Conservation (phyloP, 2,329 filamentous ascomycete genomes). For the Verticillium isaacii region DNA sequence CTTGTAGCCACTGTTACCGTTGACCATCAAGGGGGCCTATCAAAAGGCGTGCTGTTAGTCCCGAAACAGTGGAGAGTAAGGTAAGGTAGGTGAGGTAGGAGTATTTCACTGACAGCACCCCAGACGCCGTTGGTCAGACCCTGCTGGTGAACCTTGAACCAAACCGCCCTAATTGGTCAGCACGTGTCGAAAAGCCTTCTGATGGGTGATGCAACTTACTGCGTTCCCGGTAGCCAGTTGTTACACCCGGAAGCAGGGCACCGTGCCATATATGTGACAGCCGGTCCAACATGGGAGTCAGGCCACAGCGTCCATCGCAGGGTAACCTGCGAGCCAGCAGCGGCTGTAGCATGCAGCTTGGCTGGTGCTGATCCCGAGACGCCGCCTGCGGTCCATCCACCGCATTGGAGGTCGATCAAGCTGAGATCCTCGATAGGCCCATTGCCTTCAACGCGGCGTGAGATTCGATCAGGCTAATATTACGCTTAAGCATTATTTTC, state of each 20-base stretch:
- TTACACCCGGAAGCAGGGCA: constrained; percentile 50
- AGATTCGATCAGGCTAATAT: constrained; percentile 29
- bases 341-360: constrained; percentile 45
- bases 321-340: constrained; percentile 48
- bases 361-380: constrained; percentile 45
- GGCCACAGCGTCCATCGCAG: constrained; percentile 51
- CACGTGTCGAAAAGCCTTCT: not conserved
- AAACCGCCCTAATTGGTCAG: constrained; percentile 33
- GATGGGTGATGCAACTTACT: constrained; percentile 22
- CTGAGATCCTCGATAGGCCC: constrained; percentile 51
- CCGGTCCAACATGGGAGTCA: constrained; percentile 46
- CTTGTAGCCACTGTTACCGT: constrained; percentile 33
- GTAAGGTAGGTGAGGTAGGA: too few species aligned
- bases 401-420: constrained; percentile 51
- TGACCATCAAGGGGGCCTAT: constrained; percentile 35
- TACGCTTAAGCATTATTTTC: not conserved
- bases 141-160: constrained; percentile 50
- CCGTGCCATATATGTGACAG: constrained; percentile 55
- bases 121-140: constrained; percentile 44
- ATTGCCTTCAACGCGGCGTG: constrained; percentile 53
- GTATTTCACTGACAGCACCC: constrained; percentile 29
- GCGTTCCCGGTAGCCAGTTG: constrained; percentile 36
- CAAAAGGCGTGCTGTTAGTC: too few species aligned
- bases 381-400: constrained; percentile 46
- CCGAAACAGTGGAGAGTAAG: not conserved